phyloP scores from a whole-genome alignment of 768 basidiomycete genomes.

The Hericium coralloides region DNA sequence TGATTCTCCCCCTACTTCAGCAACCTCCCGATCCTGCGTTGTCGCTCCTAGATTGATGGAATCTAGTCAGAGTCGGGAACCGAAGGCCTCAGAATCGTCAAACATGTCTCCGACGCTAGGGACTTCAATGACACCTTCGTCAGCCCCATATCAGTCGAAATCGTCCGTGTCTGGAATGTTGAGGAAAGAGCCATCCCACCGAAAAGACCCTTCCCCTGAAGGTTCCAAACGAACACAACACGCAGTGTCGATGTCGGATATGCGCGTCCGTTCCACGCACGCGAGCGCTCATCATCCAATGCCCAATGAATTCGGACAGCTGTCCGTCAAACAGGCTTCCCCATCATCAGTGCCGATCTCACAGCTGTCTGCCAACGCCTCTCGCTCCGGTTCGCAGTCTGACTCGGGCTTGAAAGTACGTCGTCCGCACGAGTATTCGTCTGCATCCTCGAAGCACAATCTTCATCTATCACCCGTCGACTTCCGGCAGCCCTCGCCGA shows the following conservation, averaged over 20 bases:
- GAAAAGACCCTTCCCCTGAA: not conserved
- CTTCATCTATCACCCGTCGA: not conserved
- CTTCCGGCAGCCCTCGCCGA: constrained; percentile 5
- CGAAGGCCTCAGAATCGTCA: not conserved
- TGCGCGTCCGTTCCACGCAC: not conserved
- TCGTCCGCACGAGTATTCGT: not conserved
- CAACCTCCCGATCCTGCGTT: not conserved
- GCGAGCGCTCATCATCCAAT: not conserved
- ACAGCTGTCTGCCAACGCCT: not conserved
- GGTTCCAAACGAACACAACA: not conserved
- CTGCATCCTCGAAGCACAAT: not conserved
- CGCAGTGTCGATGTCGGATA: not conserved
- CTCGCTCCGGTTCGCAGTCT: not conserved
- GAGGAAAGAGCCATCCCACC: not conserved
- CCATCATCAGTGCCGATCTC: not conserved
- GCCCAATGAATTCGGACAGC: not conserved
- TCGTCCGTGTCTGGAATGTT: not conserved
- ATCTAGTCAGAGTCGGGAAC: not conserved
- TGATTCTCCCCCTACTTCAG: not conserved
- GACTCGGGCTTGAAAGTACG: not conserved
- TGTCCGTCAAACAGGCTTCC: not conserved
- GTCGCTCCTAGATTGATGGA: not conserved
- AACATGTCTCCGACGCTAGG: not conserved
- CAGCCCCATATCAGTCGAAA: not conserved
- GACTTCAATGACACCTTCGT: not conserved